Evolutionary conservation across 2,329 filamentous ascomycete species (phyloP).

Genomic region (Beauveria medogensis): DNA sequence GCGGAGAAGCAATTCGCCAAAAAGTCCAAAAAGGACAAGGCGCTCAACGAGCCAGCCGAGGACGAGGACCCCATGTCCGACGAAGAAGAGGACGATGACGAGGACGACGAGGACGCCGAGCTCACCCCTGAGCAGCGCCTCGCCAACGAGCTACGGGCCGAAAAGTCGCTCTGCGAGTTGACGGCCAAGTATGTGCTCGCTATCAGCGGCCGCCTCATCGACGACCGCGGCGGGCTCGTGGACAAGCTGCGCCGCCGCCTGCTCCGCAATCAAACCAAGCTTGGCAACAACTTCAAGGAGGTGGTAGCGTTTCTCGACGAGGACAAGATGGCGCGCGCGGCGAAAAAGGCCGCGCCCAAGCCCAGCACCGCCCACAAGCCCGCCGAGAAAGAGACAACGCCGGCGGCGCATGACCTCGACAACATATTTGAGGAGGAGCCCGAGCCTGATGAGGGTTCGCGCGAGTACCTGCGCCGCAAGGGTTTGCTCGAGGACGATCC

Average conservation of each 20-base stretch:
- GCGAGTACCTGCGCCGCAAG: constrained; percentile 47
- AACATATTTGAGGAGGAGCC: constrained; percentile 38
- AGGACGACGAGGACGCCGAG: constrained; percentile 48
- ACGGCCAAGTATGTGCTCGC: constrained; percentile 78
- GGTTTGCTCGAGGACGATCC: constrained; percentile 46
- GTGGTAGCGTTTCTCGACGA: constrained; percentile 75
- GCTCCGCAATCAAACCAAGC: constrained; percentile 66
- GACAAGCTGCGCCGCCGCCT: constrained; percentile 64
- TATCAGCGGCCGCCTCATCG: constrained; percentile 67
- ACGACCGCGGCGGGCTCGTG: constrained; percentile 49
- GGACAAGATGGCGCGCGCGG: constrained; percentile 42
- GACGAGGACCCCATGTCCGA: constrained; percentile 67
- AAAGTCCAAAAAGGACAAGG: constrained; percentile 47
- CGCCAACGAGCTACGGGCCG: constrained; percentile 63
- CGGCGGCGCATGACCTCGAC: constrained; percentile 19
- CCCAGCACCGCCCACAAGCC: constrained; percentile 16
- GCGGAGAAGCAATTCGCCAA: constrained; percentile 73
- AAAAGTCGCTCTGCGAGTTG: constrained; percentile 79
- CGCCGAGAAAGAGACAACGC: constrained; percentile 25
- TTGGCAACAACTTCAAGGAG: constrained; percentile 81
- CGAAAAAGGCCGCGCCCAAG: constrained; percentile 28
- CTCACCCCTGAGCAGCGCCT: constrained; percentile 50
- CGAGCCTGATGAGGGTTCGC: constrained; percentile 50
- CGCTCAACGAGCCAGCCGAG: constrained; percentile 55
- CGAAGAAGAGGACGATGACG: constrained; percentile 46